A percentile compares a stretch with the other conserved stretches of the same genome.
These are phyloP conservation scores for Sungouiella thailandica DNA, from an alignment of 805 yeast genomes.

Conservation along the genomic window DNA sequence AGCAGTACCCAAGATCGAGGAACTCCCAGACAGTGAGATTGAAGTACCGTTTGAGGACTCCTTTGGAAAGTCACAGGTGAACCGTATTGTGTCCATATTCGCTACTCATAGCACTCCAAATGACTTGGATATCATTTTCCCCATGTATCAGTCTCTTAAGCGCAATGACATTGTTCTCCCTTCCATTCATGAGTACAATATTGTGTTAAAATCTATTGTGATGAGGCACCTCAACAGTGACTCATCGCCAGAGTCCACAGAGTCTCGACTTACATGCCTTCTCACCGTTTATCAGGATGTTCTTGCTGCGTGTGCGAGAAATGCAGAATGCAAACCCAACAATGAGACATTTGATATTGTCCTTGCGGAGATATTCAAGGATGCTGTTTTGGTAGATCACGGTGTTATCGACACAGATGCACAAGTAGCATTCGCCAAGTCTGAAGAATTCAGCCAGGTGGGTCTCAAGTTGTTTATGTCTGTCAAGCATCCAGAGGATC, in stretches of 20 bases:
- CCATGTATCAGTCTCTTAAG: conserved; percentile 36
- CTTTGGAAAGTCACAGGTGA: conserved; percentile 17
- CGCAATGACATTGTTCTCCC: conserved; percentile 42
- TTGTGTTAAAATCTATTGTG: conserved; percentile 51
- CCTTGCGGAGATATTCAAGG: conserved; percentile 46
- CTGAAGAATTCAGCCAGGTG: conserved; percentile 39
- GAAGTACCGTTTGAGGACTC: conserved; percentile 15
- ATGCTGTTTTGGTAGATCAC: conserved; percentile 42
- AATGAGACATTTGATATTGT: conserved; percentile 46
- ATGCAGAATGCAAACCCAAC: conserved; percentile 45
- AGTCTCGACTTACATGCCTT: conserved; percentile 56
- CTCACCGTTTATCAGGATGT: conserved; percentile 67
- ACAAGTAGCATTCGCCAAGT: conserved; percentile 42
- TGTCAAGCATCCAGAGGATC: conserved; percentile 35
- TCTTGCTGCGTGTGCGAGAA: conserved; percentile 22
- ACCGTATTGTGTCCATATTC: conserved; percentile 16
- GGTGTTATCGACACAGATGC: conserved; percentile 41
- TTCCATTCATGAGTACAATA: conserved; percentile 46
- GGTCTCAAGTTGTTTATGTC: conserved; percentile 43
- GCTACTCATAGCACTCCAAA: conserved; percentile 12
- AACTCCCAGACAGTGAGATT: background rate
- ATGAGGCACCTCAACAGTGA: conserved; percentile 41
- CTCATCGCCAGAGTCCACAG: conserved; percentile 35
- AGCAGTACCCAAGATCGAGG: background rate
- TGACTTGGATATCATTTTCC: conserved; percentile 32